Conservation (phyloP, 257 asterid species). For the Ilex asprella region DNA sequence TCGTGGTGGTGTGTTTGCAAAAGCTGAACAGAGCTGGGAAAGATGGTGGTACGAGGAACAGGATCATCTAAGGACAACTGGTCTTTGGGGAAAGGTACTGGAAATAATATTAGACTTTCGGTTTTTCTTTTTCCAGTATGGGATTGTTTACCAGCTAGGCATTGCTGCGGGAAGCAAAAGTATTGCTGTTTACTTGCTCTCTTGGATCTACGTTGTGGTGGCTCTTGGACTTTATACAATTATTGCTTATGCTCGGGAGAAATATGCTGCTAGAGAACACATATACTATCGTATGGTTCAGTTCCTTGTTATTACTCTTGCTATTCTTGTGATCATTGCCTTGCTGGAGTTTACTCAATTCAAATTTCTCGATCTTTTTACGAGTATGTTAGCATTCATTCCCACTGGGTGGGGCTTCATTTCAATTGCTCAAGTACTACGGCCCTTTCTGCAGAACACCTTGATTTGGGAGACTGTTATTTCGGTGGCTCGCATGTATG, state of each 20-base stretch:
- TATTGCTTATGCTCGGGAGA: slow-evolving; percentile 76
- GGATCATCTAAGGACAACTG: slow-evolving; percentile 93
- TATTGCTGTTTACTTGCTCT: slow-evolving; percentile 79
- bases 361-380: slow-evolving; percentile 65
- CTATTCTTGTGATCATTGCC: slow-evolving; percentile 46
- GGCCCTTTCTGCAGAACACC: slow-evolving; percentile 59
- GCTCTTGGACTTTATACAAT: slow-evolving; percentile 54
- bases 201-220: slow-evolving; percentile 78
- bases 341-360: slow-evolving; percentile 66
- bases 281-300: slow-evolving; percentile 96
- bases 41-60: slow-evolving; percentile 99
- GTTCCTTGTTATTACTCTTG: slow-evolving; percentile 74
- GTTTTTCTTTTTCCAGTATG: slow-evolving; percentile 96
- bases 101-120: slow-evolving; percentile 86
- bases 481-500: slow-evolving; percentile 80
- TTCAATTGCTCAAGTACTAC: slow-evolving; percentile 75
- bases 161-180: slow-evolving; percentile 79
- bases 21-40: slow-evolving; percentile 97
- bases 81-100: slow-evolving; percentile 75
- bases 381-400: slow-evolving; percentile 82
- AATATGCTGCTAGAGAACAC: slow-evolving; percentile 89
- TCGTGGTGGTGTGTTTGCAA: slow-evolving; percentile 84
- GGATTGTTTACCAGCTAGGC: slow-evolving; percentile 86
- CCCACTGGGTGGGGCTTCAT: slow-evolving; percentile 98
- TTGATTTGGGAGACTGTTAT: slow-evolving; percentile 66